Base-by-base conservation (phyloP, 1,284 basidiomycete genomes). In the Leucoagaricus sp. region DNA sequence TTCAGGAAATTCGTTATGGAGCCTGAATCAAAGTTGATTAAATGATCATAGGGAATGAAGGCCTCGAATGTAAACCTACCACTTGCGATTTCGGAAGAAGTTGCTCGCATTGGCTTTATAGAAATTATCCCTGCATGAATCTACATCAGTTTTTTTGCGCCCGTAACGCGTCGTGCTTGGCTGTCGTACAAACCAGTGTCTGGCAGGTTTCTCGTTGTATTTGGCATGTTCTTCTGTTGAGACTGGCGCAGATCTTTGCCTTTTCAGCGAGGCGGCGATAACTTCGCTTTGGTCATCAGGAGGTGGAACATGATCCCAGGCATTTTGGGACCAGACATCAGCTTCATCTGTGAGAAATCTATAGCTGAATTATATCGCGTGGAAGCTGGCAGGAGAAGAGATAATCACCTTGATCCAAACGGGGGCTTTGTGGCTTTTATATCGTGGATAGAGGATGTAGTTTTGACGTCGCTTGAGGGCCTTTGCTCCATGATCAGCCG, bases 71-170 rank as follows among this genome's bases (percentile, higher is more conserved):
- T 40, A 47, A 29, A 42, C 38, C 54, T 55, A 86, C 88, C 95
- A 98, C 76, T 93, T 91, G 52, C 95, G 80, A 72, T 97, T 87
- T 48, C 91, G 88, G 78, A 98, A 98, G 75, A 98, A 98, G 61
- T 93, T 94, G 65, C 74, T 80, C 38, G 87, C 80, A 64, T 96
- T 94, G 59, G 80, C 80, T 62, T 89, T 87, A 77, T 97, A 97
- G 65, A 97, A 97, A 49, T 87, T 86, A 69, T 97, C 89, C 94
- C 94, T 96, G n/a, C n/a, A n/a, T 21, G 66, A 10, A 29, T 5
- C 17, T 23, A 19, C n/a, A 21, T 59, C 26, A 26, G 23, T 26
- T 13, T 44, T 28, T 15, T 46, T 17, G 26, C n/a, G n/a, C 25
- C 58, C 57, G 31, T n/a, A 8, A 40, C 38, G 13, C 55, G 29